Evolutionary conservation across 2,329 filamentous ascomycete genomes (phyloP).

Genomic region (Paecilomyces formosus): DNA sequence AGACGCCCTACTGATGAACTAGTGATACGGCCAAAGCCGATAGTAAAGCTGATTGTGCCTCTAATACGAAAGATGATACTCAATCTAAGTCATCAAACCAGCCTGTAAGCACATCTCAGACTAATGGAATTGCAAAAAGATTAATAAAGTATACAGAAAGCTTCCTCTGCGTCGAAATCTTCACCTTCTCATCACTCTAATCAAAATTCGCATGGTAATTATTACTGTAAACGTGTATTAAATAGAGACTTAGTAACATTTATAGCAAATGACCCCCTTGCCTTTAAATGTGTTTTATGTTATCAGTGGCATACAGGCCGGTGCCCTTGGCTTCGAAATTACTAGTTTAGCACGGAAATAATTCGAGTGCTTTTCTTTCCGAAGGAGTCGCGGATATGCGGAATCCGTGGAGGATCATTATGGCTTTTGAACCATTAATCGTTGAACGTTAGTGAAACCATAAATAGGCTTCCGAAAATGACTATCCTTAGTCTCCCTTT

Average conservation of each 20-base stretch:
- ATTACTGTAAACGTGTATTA: neutral
- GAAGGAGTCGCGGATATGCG: no score
- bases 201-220: neutral
- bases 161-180: neutral
- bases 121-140: neutral
- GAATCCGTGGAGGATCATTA: no score
- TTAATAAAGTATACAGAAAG: neutral
- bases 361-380: neutral
- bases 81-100: neutral
- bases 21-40: neutral
- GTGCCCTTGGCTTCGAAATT: neutral
- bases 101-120: neutral
- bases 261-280: neutral
- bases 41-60: neutral
- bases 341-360: neutral
- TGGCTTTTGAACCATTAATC: neutral
- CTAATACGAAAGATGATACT: neutral
- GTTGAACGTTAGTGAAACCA: no score
- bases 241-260: neutral
- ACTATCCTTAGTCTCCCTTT: no score
- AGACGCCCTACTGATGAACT: neutral
- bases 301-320: neutral
- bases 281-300: neutral
- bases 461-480: no score
- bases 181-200: neutral